Evolutionary conservation across 2,329 filamentous ascomycete species (phyloP).

Genomic region (Stachybotrys chlorohalonatus): DNA sequence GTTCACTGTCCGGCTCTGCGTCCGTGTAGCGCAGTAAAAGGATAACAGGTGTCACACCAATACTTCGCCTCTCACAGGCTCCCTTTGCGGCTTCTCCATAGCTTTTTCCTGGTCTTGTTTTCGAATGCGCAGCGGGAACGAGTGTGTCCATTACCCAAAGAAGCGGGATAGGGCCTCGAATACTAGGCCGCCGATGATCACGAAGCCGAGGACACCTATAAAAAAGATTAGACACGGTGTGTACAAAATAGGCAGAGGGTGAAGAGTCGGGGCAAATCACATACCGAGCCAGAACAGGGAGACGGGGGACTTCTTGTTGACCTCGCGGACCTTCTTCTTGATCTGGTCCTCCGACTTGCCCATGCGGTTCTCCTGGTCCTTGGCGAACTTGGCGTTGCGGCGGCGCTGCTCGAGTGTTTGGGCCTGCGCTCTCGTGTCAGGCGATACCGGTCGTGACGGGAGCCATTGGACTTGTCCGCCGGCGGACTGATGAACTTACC

Average conservation of each 20-base stretch:
- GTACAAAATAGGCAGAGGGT: neutral
- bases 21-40: no score
- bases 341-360: conserved; percentile 61
- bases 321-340: conserved; percentile 50
- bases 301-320: conserved; percentile 46
- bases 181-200: conserved; percentile 51
- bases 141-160: conserved; percentile 24
- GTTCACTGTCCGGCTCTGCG: no score
- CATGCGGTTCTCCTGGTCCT: conserved; percentile 62
- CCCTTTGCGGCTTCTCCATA: no score
- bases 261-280: conserved; percentile 10
- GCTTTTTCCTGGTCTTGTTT: no score
- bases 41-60: no score
- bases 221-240: conserved; percentile 1
- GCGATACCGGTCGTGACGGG: neutral
- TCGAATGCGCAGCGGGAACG: neutral
- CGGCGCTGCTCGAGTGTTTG: conserved; percentile 80
- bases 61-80: no score
- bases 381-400: conserved; percentile 70
- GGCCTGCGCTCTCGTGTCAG: conserved; percentile 38
- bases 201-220: conserved; percentile 47
- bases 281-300: conserved; percentile 56
- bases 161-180: conserved; percentile 49
- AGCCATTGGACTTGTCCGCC: neutral
- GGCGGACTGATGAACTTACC: neutral